Percentiles rank a stretch among this genome's conserved stretches.
Evolutionary conservation across 495 filamentous ascomycete species (phyloP).

Genomic region (Neurospora sp.): DNA sequence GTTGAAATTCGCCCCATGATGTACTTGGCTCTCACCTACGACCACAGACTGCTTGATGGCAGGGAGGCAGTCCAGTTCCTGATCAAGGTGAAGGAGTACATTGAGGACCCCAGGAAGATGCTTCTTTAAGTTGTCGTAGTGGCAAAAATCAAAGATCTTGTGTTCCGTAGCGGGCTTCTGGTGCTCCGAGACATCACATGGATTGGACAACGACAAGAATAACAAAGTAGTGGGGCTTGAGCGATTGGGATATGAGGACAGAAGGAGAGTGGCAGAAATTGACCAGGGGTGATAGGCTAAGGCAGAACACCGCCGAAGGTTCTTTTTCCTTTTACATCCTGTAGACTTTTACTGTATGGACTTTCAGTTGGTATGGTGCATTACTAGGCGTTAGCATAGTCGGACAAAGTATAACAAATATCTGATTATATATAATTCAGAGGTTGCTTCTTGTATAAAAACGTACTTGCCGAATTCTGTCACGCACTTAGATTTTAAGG

Average conservation of each 20-base stretch:
- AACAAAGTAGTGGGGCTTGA: not conserved
- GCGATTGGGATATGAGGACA: not conserved
- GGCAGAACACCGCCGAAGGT: not conserved
- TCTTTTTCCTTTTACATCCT: not conserved
- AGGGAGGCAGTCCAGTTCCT: constrained; percentile 95
- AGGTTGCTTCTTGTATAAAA: not conserved
- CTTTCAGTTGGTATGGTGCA: not conserved
- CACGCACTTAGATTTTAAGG: too few species aligned
- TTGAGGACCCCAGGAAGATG: constrained; percentile 94
- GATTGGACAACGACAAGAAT: not conserved
- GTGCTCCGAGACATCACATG: not conserved
- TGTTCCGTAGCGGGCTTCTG: not conserved
- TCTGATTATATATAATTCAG: not conserved
- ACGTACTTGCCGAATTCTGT: not conserved
- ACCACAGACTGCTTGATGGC: constrained; percentile 90
- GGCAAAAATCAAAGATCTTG: not conserved
- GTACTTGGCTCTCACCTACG: constrained; percentile 96
- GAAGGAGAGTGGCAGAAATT: not conserved
- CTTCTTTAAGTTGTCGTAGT: constrained; percentile 39
- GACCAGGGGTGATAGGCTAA: not conserved
- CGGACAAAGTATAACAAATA: not conserved
- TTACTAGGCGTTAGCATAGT: not conserved
- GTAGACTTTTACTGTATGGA: not conserved
- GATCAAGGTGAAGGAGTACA: constrained; percentile 97
- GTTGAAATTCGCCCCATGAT: constrained; percentile 96